These are phyloP conservation scores for Heritiera fomes DNA, from an alignment of 345 rosid genomes.

Conservation along the genomic window DNA sequence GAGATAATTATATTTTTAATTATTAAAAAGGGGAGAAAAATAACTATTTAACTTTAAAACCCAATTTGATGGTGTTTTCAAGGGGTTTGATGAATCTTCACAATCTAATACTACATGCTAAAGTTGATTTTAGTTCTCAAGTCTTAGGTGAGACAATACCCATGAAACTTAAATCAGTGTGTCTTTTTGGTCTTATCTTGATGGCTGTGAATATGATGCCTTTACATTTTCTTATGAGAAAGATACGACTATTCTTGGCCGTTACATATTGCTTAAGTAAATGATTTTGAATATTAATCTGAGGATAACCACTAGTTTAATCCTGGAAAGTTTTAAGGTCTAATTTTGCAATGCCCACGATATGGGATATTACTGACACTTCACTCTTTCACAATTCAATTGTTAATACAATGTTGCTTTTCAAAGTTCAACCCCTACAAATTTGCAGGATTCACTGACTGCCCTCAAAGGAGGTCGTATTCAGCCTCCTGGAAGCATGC, in stretches of 20 bases:
- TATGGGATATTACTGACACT: background rate
- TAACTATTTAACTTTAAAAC: background rate
- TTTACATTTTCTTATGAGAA: background rate
- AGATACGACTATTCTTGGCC: background rate
- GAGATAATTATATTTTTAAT: too few species aligned
- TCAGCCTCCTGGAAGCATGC: conserved; percentile 94
- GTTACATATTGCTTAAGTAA: background rate
- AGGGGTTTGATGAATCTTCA: background rate
- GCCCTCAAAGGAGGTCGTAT: conserved; percentile 89
- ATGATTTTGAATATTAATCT: background rate
- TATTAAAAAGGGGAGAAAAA: too few species aligned
- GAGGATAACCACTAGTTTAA: background rate
- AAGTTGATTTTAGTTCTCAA: background rate
- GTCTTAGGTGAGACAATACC: too few species aligned
- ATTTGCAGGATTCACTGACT: conserved; percentile 63
- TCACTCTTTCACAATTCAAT: background rate
- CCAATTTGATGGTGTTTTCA: background rate
- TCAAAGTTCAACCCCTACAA: background rate
- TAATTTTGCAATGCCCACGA: background rate
- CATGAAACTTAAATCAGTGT: background rate
- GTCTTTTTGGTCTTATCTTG: background rate
- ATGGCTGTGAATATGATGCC: background rate
- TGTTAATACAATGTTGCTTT: background rate
- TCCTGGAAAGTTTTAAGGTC: background rate
- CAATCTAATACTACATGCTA: background rate